These are phyloP conservation scores for Coriaria nepalensis DNA, from an alignment of 306 rosid species.

Conservation along the genomic window DNA sequence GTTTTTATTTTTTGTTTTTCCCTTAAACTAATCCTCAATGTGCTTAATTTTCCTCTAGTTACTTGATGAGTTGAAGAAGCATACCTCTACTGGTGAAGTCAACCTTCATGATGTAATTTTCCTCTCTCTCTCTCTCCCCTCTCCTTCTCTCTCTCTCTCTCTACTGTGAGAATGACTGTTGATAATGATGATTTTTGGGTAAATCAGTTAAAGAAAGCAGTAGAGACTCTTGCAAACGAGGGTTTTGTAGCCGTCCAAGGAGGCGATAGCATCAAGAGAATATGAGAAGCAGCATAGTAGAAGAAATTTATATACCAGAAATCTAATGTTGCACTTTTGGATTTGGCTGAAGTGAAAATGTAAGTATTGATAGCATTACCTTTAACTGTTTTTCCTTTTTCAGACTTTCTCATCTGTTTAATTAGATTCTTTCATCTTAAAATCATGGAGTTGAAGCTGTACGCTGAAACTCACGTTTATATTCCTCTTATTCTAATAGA, in stretches of 20 bases:
- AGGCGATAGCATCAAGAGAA: constrained; percentile 64
- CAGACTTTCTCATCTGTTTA: too few species aligned
- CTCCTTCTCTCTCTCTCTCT: neutral
- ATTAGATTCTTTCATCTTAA: too few species aligned
- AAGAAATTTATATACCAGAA: too few species aligned
- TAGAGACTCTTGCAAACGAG: constrained; percentile 55
- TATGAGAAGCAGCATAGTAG: constrained; percentile 25
- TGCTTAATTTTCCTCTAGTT: constrained; percentile 33
- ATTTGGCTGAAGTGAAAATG: too few species aligned
- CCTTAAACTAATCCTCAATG: constrained; percentile 8
- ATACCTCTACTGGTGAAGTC: constrained; percentile 43
- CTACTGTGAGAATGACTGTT: neutral
- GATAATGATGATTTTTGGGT: constrained; percentile 14
- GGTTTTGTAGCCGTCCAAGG: constrained; percentile 60
- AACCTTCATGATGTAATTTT: constrained; percentile 55
- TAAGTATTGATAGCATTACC: too few species aligned
- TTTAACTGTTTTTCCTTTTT: too few species aligned
- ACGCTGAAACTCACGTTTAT: too few species aligned
- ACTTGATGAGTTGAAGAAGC: constrained; percentile 75
- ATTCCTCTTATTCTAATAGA: too few species aligned
- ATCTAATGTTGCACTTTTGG: too few species aligned
- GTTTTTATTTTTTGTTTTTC: too few species aligned
- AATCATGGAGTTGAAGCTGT: too few species aligned
- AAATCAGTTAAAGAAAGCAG: constrained; percentile 60
- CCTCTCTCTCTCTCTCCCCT: neutral